Percentiles rank a stretch among this genome's conserved stretches.
Evolutionary conservation across 805 yeast genomes (phyloP).

Genomic region (Hanseniaspora lindneri): DNA sequence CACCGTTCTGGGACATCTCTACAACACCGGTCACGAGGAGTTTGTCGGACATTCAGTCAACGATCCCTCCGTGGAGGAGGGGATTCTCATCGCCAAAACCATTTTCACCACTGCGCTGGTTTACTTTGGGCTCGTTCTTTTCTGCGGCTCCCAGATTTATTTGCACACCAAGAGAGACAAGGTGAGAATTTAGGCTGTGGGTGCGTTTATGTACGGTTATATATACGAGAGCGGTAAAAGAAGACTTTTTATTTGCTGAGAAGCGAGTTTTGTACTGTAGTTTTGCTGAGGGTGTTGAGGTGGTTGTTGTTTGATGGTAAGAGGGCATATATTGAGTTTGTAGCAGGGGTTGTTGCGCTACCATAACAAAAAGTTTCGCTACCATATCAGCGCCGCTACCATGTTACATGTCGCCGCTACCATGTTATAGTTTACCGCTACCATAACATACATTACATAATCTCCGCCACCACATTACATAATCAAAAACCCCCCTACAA

Average conservation of each 20-base stretch:
- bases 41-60: conserved; percentile 74
- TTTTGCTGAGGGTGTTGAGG: too few species aligned
- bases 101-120: conserved; percentile 81
- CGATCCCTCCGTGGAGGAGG: conserved; percentile 68
- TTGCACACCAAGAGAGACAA: conserved; percentile 44
- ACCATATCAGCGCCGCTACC: background rate
- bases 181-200: conserved; percentile 5
- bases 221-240: too few species aligned
- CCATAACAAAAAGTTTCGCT: too few species aligned
- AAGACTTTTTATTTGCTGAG: background rate
- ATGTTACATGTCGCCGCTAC: too few species aligned
- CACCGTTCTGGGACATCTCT: conserved; percentile 71
- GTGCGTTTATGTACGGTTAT: background rate
- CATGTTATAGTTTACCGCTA: too few species aligned
- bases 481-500: background rate
- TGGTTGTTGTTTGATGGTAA: too few species aligned
- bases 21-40: conserved; percentile 70
- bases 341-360: too few species aligned
- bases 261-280: too few species aligned
- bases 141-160: conserved; percentile 79
- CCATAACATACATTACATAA: too few species aligned
- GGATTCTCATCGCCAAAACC: conserved; percentile 86
- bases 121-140: conserved; percentile 64
- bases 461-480: too few species aligned
- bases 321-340: too few species aligned